Conservation (phyloP, 305 asterid genomes). For the Withania somnifera region DNA sequence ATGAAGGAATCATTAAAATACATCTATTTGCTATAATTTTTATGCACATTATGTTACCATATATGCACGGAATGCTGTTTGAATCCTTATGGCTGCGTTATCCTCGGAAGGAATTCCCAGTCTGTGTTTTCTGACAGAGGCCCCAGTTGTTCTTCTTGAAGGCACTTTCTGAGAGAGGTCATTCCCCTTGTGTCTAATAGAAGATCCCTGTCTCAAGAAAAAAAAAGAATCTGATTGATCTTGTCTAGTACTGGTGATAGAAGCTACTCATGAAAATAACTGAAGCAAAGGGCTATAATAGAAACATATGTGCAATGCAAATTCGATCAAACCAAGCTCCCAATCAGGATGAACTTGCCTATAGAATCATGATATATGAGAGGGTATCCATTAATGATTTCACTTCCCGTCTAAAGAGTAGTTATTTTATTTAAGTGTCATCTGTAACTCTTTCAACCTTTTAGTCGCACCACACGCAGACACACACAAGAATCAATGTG, state of each 20-base stretch:
- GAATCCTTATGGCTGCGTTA: conserved; percentile 75
- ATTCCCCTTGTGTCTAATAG: conserved; percentile 20
- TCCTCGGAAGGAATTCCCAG: conserved; percentile 32
- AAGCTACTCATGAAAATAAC: not conserved
- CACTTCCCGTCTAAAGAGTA: not conserved
- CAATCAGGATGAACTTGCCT: too few relatives aligned
- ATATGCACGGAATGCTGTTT: conserved; percentile 69
- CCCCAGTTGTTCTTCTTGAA: conserved; percentile 16
- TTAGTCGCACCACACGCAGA: not conserved
- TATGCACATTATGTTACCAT: conserved; percentile 25
- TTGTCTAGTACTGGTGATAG: not conserved
- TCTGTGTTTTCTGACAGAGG: conserved; percentile 20
- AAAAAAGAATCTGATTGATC: not conserved
- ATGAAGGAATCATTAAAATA: not conserved
- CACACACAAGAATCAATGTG: not conserved
- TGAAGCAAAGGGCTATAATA: not conserved
- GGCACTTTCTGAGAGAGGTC: conserved; percentile 12
- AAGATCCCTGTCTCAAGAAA: conserved; percentile 25
- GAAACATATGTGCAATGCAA: too few relatives aligned
- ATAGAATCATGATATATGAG: not conserved
- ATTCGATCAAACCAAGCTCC: too few relatives aligned
- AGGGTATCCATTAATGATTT: not conserved
- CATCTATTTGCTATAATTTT: not conserved
- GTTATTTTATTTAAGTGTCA: not conserved
- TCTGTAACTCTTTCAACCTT: not conserved